Conservation (phyloP, 805 yeast genomes). For the Lipomyces lipofer region DNA sequence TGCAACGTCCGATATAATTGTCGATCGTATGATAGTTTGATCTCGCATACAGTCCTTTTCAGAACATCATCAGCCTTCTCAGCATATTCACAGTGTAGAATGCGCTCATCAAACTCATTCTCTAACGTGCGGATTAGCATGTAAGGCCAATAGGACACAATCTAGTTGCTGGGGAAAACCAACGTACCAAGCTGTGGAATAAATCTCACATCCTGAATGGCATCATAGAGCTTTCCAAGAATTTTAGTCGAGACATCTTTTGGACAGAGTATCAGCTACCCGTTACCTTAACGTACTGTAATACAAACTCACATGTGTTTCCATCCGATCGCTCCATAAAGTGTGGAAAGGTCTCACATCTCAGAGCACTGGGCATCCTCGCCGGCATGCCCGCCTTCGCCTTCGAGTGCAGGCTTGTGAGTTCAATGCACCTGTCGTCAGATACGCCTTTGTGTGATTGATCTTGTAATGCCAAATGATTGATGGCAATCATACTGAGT, state of each 20-base stretch:
- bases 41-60: neutral
- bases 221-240: constrained; percentile 3
- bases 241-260: neutral
- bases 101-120: too few species aligned
- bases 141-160: neutral
- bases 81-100: neutral
- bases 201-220: constrained; percentile 5
- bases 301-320: neutral
- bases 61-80: neutral
- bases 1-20: constrained; percentile 5
- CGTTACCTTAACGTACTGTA: neutral
- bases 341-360: neutral
- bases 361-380: neutral
- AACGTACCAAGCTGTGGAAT: neutral
- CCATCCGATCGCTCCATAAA: constrained; percentile 7
- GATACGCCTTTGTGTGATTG: constrained; percentile 1
- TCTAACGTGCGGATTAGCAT: too few species aligned
- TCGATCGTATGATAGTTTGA: neutral
- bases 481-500: constrained; percentile 2
- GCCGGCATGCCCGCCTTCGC: constrained; percentile 9
- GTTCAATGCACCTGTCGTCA: constrained; percentile 1
- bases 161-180: neutral
- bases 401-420: constrained; percentile 4
- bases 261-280: too few species aligned
- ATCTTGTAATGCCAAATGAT: constrained; percentile 7